Evolutionary conservation across 768 basidiomycete species (phyloP).

Genomic region (Saitozyma podzolica): DNA sequence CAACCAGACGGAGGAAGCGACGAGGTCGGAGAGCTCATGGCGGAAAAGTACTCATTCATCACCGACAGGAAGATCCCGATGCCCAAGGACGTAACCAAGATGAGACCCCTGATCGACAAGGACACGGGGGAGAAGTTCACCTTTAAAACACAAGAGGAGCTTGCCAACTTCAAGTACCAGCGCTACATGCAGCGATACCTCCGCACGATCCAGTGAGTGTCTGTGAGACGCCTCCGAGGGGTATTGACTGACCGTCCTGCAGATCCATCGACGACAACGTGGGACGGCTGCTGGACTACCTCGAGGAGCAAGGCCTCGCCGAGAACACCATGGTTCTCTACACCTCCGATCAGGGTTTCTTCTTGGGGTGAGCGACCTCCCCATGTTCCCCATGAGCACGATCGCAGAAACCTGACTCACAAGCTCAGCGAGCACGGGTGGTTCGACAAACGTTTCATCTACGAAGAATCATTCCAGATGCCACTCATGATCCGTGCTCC

Average conservation of each 20-base stretch:
- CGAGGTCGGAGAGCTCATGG: conserved; percentile 14
- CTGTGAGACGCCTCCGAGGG: no score
- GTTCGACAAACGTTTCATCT: conserved; percentile 39
- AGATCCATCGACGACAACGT: conserved; percentile 33
- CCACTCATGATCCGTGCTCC: conserved; percentile 2
- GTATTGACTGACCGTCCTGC: not conserved
- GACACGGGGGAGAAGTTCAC: conserved; percentile 30
- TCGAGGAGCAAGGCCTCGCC: conserved; percentile 18
- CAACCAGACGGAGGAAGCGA: conserved; percentile 28
- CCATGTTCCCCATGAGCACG: no score
- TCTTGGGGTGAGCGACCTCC: conserved; percentile 3
- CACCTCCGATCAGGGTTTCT: conserved; percentile 33
- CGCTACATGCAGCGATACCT: conserved; percentile 40
- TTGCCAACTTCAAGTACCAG: conserved; percentile 31
- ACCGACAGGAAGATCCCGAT: conserved; percentile 23
- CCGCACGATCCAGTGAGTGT: conserved; percentile 19
- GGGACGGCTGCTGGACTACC: conserved; percentile 26
- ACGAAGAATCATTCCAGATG: conserved; percentile 12
- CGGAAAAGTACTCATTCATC: conserved; percentile 1
- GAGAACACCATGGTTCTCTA: conserved; percentile 32
- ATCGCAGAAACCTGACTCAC: no score
- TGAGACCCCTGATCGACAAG: conserved; percentile 20
- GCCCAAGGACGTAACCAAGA: conserved; percentile 24
- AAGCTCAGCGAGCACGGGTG: conserved; percentile 26
- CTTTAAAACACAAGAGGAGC: conserved; percentile 28